Evolutionary conservation across 2,329 filamentous ascomycete genomes (phyloP), one percentile per base, ranked within the genome.

Genomic region (Claviceps paspali): DNA sequence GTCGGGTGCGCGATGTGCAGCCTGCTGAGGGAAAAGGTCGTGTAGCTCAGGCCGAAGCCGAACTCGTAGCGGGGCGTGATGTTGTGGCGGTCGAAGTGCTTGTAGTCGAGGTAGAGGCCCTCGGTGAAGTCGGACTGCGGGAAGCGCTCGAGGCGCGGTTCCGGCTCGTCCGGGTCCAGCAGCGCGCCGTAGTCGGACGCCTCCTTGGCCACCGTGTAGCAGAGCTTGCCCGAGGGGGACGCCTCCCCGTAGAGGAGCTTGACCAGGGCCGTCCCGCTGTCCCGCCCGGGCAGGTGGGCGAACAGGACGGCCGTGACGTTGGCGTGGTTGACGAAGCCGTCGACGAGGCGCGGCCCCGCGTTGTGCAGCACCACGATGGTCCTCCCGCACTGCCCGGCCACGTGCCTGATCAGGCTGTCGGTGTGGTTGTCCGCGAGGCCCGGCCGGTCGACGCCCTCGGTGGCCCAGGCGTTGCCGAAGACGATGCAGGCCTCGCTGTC

Each of bases 361-460:
- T 77, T 79, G 52, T 81, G 76, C 5, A 80, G 62, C 1, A 79
- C 60, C 0, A 80, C 76, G 14, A 81, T 62, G 1, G 76, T 79
- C 42, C 73, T 78, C 43, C 60, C 63, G 53, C 75, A 81, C 17
- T 62, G 60, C 6, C 60, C 55, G 0, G 77, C 76, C 1, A 81
- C 73, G 32, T 68, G 64, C 1, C 55, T 56, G 30, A 80, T 64
- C 0, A 80, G 56, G 0, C 53, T 55, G 43, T 81, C 75, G 2
- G 70, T 76, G 36, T 73, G 73, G 41, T 79, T 77, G 50, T 88
- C 82, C 22, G 67, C 65, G 29, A 83, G 61, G 6, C 64, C 65
- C 0, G 70, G 61, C 33, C 74, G 65, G 41, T 83, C 68, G 44
- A 68, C 79, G 1, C 79, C 81, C 56, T 93, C 85, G 2, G 79